Evolutionary conservation across 2,329 filamentous ascomycete species (phyloP).

Genomic region (Botrytis sinoallii): DNA sequence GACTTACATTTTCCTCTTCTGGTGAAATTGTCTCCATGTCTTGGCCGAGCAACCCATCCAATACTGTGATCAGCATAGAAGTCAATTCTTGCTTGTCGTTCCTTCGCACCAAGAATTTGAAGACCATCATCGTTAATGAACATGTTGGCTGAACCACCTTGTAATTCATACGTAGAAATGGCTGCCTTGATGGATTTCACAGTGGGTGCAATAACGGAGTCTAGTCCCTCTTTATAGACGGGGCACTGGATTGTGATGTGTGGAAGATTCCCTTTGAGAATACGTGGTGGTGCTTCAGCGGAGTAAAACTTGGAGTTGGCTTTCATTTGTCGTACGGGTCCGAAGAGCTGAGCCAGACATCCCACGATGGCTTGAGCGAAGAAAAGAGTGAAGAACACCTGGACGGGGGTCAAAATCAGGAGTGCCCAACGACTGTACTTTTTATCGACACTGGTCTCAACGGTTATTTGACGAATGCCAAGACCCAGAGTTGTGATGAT

Average conservation of each 20-base stretch:
- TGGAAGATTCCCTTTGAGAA: constrained; percentile 57
- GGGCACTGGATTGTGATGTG: constrained; percentile 83
- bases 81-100: constrained; percentile 60
- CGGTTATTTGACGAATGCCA: constrained; percentile 66
- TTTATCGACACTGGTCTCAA: constrained; percentile 64
- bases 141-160: constrained; percentile 75
- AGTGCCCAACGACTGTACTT: constrained; percentile 62
- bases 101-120: constrained; percentile 62
- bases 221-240: constrained; percentile 81
- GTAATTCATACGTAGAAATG: constrained; percentile 73
- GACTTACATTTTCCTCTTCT: constrained; percentile 55
- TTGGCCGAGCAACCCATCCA: constrained; percentile 65
- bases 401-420: constrained; percentile 63
- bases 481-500: constrained; percentile 66
- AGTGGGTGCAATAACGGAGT: constrained; percentile 71
- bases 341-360: constrained; percentile 71
- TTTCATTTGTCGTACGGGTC: constrained; percentile 69
- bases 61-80: constrained; percentile 69
- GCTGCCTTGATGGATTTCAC: constrained; percentile 75
- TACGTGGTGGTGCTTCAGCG: constrained; percentile 61
- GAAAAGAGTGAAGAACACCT: constrained; percentile 79
- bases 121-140: constrained; percentile 75
- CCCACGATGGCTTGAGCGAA: constrained; percentile 77
- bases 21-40: constrained; percentile 59
- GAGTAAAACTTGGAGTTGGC: constrained; percentile 82